phyloP scores from a whole-genome alignment of 2,329 filamentous ascomycete species.

The Hypoxylon sp. region DNA sequence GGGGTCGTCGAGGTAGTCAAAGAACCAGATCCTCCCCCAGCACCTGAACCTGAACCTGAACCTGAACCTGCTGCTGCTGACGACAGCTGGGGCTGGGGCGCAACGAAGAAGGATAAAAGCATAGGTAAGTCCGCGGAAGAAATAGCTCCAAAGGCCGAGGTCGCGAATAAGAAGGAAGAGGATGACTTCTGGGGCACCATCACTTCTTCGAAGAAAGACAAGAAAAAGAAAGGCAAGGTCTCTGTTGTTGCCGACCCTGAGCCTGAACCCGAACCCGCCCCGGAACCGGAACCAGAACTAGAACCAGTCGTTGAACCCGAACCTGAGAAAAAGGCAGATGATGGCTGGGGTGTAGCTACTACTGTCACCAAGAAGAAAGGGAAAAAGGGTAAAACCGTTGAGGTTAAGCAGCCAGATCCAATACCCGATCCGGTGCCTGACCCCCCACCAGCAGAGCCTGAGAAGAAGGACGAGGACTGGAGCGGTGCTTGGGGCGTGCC shows the following conservation, averaged over 20 bases:
- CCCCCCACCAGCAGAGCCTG: conserved; percentile 29
- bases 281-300: conserved; percentile 42
- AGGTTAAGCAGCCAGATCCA: conserved; percentile 46
- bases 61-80: conserved; percentile 46
- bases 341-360: conserved; percentile 43
- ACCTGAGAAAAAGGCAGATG: conserved; percentile 42
- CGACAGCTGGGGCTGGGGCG: conserved; percentile 47
- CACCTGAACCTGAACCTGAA: conserved; percentile 33
- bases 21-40: conserved; percentile 32
- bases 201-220: conserved; percentile 45
- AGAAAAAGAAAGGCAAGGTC: conserved; percentile 57
- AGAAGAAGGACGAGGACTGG: conserved; percentile 39
- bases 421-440: conserved; percentile 23
- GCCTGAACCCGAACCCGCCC: conserved; percentile 23
- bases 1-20: conserved; percentile 39
- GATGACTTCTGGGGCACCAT: conserved; percentile 52
- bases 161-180: conserved; percentile 52
- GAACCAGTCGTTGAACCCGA: conserved; percentile 26
- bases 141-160: conserved; percentile 52
- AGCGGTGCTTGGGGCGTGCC: conserved; percentile 29
- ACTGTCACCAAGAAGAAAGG: conserved; percentile 55
- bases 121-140: conserved; percentile 44
- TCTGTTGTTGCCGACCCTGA: conserved; percentile 41
- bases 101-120: conserved; percentile 53
- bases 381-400: conserved; percentile 58